Conservation (phyloP, 495 filamentous ascomycete species). For the Tuber calosporum region DNA sequence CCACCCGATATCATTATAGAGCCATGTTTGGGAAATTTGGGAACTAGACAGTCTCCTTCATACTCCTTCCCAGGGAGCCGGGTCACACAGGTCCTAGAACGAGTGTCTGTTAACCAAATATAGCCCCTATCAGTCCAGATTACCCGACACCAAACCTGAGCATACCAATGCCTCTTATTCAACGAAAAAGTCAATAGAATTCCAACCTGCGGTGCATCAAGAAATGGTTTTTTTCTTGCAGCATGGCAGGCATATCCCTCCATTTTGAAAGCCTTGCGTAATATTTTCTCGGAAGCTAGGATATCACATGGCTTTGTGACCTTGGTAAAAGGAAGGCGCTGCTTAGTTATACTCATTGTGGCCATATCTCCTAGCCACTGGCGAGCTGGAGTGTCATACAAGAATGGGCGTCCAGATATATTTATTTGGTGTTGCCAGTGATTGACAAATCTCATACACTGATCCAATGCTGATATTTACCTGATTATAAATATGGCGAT, state of each 20-base stretch:
- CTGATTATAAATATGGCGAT: too few relatives aligned
- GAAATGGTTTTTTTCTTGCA: conserved; percentile 8
- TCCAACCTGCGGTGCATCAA: too few relatives aligned
- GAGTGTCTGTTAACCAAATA: conserved; percentile 5
- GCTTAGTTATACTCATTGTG: too few relatives aligned
- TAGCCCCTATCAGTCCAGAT: conserved; percentile 18
- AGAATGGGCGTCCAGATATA: too few relatives aligned
- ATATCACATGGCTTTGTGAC: too few relatives aligned
- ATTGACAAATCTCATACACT: too few relatives aligned
- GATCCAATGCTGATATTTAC: too few relatives aligned
- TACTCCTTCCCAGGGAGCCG: neutral
- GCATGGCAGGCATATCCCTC: neutral
- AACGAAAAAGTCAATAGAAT: conserved; percentile 5
- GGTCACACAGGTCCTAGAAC: conserved; percentile 9
- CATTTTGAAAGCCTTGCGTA: too few relatives aligned
- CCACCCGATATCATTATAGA: conserved; percentile 11
- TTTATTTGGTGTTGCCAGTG: too few relatives aligned
- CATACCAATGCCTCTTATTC: conserved; percentile 6
- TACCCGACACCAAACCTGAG: conserved; percentile 14
- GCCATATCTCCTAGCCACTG: too few relatives aligned
- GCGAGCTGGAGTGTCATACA: too few relatives aligned
- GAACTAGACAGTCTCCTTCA: conserved; percentile 12
- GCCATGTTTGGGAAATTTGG: conserved; percentile 12
- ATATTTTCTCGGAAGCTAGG: neutral
- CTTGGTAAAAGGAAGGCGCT: too few relatives aligned